phyloP scores from a whole-genome alignment of 2,329 filamentous ascomycete genomes.

The Cladosporium sp. region DNA sequence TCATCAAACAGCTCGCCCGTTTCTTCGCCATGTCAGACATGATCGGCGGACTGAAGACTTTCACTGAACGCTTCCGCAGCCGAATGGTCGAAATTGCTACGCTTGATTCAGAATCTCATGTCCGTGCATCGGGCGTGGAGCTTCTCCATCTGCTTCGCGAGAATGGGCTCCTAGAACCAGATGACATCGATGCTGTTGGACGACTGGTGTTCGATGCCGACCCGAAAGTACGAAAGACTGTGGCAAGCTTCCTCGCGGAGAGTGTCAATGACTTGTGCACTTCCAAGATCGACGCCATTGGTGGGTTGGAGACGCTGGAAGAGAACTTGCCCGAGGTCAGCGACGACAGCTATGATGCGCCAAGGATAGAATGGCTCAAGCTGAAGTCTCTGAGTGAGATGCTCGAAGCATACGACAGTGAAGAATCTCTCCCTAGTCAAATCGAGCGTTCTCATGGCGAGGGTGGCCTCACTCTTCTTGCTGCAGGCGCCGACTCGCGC shows the following conservation, averaged over 20 bases:
- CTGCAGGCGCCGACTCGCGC: constrained; percentile 71
- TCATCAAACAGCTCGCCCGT: constrained; percentile 76
- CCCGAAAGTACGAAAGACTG: constrained; percentile 78
- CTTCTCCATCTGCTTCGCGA: constrained; percentile 80
- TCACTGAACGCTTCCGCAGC: constrained; percentile 86
- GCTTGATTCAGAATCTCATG: constrained; percentile 75
- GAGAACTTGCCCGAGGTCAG: constrained; percentile 74
- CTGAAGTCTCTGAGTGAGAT: constrained; percentile 88
- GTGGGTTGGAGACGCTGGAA: constrained; percentile 73
- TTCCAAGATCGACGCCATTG: constrained; percentile 77
- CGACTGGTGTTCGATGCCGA: constrained; percentile 88
- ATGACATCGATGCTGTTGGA: constrained; percentile 86
- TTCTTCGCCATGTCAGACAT: constrained; percentile 81
- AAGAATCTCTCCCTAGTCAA: constrained; percentile 48
- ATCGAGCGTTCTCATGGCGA: constrained; percentile 44
- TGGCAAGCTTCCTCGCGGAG: constrained; percentile 86
- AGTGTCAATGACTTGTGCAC: constrained; percentile 82
- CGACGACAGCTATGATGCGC: constrained; percentile 59
- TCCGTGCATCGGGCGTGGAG: constrained; percentile 77
- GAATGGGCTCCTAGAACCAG: constrained; percentile 82
- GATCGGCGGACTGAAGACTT: constrained; percentile 74
- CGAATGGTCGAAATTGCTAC: constrained; percentile 92
- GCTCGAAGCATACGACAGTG: constrained; percentile 74
- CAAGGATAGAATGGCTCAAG: constrained; percentile 82
- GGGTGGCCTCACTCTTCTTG: constrained; percentile 54